phyloP scores from a whole-genome alignment of 345 rosid genomes.

The Rhizophora apiculata region DNA sequence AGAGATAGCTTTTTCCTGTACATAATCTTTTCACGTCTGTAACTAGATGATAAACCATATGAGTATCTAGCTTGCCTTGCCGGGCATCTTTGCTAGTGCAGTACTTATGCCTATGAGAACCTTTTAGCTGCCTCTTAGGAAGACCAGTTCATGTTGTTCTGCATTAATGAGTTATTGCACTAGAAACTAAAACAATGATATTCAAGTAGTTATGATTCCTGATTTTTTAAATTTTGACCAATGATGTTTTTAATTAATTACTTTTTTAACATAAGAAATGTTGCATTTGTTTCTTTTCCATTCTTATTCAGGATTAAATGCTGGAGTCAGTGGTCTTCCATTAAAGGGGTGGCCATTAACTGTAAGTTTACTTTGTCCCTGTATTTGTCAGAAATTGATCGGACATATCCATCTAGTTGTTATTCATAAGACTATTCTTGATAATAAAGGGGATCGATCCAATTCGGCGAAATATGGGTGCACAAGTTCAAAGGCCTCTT shows the following conservation, averaged over 20 bases:
- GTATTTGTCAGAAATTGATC: conserved; percentile 12
- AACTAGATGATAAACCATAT: neutral
- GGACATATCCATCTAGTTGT: conserved; percentile 11
- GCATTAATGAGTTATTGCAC: neutral
- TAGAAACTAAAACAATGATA: neutral
- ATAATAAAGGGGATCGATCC: conserved; percentile 64
- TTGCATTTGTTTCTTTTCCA: conserved; percentile 1
- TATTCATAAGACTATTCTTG: conserved; percentile 14
- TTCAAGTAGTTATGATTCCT: neutral
- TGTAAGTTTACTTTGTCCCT: conserved; percentile 48
- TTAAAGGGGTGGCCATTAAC: conserved; percentile 94
- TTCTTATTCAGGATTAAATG: conserved; percentile 56
- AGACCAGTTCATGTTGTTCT: neutral
- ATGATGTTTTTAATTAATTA: neutral
- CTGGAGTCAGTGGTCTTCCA: conserved; percentile 76
- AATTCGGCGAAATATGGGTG: conserved; percentile 68
- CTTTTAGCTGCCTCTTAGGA: neutral
- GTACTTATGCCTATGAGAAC: neutral
- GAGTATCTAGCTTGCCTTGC: neutral
- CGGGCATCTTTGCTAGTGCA: neutral
- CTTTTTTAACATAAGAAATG: neutral
- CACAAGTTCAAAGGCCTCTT: conserved; percentile 76
- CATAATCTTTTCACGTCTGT: no score
- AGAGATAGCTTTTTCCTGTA: no score
- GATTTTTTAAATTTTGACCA: neutral